phyloP scores from a whole-genome alignment of 352 stramenopile species.

The Phytophthora foliorum region DNA sequence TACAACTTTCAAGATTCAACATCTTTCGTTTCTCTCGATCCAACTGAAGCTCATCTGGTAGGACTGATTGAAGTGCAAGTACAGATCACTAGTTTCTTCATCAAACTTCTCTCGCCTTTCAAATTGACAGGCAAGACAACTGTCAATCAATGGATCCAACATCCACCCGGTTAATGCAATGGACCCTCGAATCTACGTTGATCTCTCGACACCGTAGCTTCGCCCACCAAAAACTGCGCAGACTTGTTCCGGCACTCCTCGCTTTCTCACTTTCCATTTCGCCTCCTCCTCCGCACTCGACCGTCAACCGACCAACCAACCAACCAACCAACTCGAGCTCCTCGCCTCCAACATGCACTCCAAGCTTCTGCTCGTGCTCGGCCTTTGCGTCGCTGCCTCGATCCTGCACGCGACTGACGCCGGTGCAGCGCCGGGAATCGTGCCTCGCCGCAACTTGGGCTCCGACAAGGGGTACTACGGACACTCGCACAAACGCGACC shows the following conservation, averaged over 20 bases:
- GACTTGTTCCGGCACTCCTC: neutral
- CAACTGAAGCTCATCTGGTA: too few species aligned
- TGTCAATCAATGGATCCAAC: too few species aligned
- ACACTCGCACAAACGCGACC: slow-evolving; percentile 14
- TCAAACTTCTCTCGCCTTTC: neutral
- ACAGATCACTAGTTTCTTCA: too few species aligned
- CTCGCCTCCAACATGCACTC: slow-evolving; percentile 12
- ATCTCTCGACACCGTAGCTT: neutral
- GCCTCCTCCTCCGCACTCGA: slow-evolving; percentile 8
- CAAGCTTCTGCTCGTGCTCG: slow-evolving; percentile 14
- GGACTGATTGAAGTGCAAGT: too few species aligned
- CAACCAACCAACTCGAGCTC: neutral
- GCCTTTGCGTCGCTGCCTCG: slow-evolving; percentile 10
- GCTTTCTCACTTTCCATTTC: slow-evolving; percentile 13
- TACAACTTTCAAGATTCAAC: too few species aligned
- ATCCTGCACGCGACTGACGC: slow-evolving; percentile 10
- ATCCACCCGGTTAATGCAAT: too few species aligned
- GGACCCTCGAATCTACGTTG: too few species aligned
- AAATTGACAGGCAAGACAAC: neutral
- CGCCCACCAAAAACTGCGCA: neutral
- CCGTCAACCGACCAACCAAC: neutral
- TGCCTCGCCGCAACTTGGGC: slow-evolving; percentile 19
- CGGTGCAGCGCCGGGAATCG: too few species aligned
- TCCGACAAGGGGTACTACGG: slow-evolving; percentile 21
- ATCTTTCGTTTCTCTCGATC: too few species aligned